A percentile compares a stretch with the other conserved stretches of the same genome.
These are phyloP conservation scores for Exsudoporus frostii DNA, from an alignment of 768 basidiomycete species.

Conservation along the genomic window DNA sequence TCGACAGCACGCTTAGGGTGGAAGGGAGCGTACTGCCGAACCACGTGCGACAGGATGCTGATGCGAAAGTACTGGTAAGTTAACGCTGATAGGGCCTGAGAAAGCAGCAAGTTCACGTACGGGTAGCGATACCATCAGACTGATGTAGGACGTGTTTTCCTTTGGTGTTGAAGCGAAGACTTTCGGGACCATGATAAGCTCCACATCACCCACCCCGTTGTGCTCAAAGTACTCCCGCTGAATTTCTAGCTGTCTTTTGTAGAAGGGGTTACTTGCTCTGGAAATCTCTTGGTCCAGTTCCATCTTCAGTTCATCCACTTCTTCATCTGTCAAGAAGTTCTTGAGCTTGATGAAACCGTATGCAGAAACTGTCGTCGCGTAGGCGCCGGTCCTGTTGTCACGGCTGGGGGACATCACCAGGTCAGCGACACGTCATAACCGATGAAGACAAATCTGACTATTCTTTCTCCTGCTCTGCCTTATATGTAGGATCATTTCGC, in stretches of 20 bases:
- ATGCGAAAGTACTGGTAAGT: neutral
- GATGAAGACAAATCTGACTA: slow-evolving; percentile 8
- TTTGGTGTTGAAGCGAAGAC: slow-evolving; percentile 7
- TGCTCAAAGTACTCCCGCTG: slow-evolving; percentile 6
- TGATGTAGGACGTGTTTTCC: slow-evolving; percentile 12
- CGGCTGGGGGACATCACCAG: neutral
- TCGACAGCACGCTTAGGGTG: neutral
- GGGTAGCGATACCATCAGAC: slow-evolving; percentile 3
- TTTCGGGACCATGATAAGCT: slow-evolving; percentile 18
- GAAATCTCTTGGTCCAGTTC: slow-evolving; percentile 10
- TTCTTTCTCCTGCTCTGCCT: slow-evolving; percentile 9
- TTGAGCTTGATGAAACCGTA: slow-evolving; percentile 20
- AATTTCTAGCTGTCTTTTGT: slow-evolving; percentile 15
- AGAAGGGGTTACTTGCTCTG: neutral
- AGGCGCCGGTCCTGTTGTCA: slow-evolving; percentile 12
- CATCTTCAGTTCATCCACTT: slow-evolving; percentile 11
- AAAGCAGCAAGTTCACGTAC: slow-evolving; percentile 1
- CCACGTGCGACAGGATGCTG: slow-evolving; percentile 20
- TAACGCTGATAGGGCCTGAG: neutral
- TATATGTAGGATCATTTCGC: slow-evolving; percentile 12
- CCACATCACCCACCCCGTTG: slow-evolving; percentile 11
- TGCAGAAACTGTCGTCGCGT: slow-evolving; percentile 12
- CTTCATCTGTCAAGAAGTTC: slow-evolving; percentile 9
- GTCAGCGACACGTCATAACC: neutral
- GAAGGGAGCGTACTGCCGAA: slow-evolving; percentile 8